Evolutionary conservation across 2,329 filamentous ascomycete genomes (phyloP), one percentile per base, ranked within the genome.

Genomic region (Beauveria sp.): DNA sequence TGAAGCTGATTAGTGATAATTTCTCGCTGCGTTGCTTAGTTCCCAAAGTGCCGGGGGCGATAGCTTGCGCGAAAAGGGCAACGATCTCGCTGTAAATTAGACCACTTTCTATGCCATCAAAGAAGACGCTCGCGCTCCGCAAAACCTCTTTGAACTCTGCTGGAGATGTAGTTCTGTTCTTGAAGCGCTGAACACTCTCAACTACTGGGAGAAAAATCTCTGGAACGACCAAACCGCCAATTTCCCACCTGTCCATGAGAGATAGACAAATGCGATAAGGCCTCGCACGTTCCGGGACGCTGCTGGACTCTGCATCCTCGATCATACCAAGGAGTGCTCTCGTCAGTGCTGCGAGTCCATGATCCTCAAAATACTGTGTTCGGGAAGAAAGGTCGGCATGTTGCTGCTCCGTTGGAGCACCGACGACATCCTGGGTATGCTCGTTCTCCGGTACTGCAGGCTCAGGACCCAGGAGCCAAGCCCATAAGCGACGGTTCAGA

Each of bases 181-280:
- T 87, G 75, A 92, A 98, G 51, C 80, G 77, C 66, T 88, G 86
- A 43, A 96, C 87, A 67, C 88, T 96, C 70, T 87, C 83, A 67
- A 99, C 84, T 28, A 93, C 87, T 3, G 93, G 90, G 16, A 97
- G 79, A 70, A 99, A 98, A 16, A 98, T 84, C 63, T 91, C 87
- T 0, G 93, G 90, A 1, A 98, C 88, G 52, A 99, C 86, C 20
- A 93, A 80, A 1, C 91, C 91, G 34, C 95, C 95, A 66, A 99
- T 93, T 72, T 99, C 95, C 93, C 92, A 98, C 62, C 93, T 87
- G 74, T 99, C 95, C 95, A 99, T 98, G 58, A 99, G 79, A 18
- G 96, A 97, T 2, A 98, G 81, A 69, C 92, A 96, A 65, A 98
- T 91, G 61, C 93, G 87, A 70, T 96, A 97, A 0, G 95, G 93